Evolutionary conservation across 306 rosid species (phyloP).

Genomic region (Begonia masoniana): DNA sequence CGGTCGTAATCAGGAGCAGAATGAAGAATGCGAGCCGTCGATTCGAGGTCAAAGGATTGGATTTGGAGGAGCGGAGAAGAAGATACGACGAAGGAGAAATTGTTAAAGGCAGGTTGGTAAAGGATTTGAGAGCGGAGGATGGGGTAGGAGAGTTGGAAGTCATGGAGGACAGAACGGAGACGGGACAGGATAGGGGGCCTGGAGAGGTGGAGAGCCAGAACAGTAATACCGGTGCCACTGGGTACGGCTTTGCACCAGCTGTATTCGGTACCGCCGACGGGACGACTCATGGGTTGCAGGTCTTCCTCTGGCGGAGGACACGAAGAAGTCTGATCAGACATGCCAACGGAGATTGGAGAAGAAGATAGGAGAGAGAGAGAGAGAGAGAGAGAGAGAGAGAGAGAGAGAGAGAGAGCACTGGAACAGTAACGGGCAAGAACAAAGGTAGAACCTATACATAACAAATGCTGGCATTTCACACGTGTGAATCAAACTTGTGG

Average conservation of each 20-base stretch:
- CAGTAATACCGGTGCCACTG: conserved; percentile 78
- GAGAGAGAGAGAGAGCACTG: too few species aligned
- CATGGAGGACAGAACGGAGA: conserved; percentile 52
- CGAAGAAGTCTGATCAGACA: conserved; percentile 20
- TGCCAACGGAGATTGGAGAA: background rate
- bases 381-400: too few species aligned
- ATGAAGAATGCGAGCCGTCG: conserved; percentile 36
- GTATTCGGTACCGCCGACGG: conserved; percentile 80
- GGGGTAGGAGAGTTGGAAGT: conserved; percentile 60
- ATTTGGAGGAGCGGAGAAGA: conserved; percentile 32
- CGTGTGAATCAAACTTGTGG: too few species aligned
- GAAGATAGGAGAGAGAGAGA: too few species aligned
- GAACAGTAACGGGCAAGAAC: background rate
- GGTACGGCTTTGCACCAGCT: conserved; percentile 90
- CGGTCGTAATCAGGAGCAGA: conserved; percentile 2
- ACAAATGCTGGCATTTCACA: too few species aligned
- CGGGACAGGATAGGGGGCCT: conserved; percentile 35
- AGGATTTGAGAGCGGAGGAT: conserved; percentile 73
- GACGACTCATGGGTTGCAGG: conserved; percentile 18
- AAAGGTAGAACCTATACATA: background rate
- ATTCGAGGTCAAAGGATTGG: conserved; percentile 41
- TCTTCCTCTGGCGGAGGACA: conserved; percentile 8
- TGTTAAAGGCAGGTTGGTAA: conserved; percentile 19
- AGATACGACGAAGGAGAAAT: conserved; percentile 34
- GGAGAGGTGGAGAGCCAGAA: conserved; percentile 56